phyloP scores from a whole-genome alignment of 306 rosid species.

The Ormosia semicastrata region DNA sequence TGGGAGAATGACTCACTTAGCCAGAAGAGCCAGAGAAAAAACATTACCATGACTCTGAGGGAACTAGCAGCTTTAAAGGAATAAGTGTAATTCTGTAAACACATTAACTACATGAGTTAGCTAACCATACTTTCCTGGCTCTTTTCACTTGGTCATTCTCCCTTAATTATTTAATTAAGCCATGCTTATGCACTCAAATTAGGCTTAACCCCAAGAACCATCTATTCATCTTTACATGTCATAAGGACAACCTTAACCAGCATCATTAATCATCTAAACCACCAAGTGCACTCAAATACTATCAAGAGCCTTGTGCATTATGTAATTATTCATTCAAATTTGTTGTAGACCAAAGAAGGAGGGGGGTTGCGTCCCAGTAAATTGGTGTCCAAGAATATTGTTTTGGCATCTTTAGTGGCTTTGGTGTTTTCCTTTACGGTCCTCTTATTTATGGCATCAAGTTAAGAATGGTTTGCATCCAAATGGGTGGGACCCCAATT shows the following conservation, averaged over 20 bases:
- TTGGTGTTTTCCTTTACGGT: too few relatives aligned
- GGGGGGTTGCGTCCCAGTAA: too few relatives aligned
- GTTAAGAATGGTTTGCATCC: too few relatives aligned
- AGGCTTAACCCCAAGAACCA: neutral
- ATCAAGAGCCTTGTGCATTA: neutral
- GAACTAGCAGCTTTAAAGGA: neutral
- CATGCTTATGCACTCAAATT: neutral
- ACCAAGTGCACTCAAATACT: neutral
- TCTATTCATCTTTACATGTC: neutral
- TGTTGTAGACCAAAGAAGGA: neutral
- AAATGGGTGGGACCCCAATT: too few relatives aligned
- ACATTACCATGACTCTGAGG: neutral
- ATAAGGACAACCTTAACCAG: neutral
- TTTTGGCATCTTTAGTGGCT: too few relatives aligned
- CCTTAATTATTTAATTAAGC: neutral
- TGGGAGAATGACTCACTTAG: neutral
- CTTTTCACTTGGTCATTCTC: neutral
- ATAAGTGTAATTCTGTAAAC: neutral
- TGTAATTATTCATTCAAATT: conserved; percentile 5
- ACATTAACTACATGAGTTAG: neutral
- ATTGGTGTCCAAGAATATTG: too few relatives aligned
- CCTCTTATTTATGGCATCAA: too few relatives aligned
- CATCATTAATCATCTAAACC: neutral
- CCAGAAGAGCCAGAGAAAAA: neutral
- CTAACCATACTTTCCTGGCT: neutral